phyloP scores from a whole-genome alignment of 1,284 basidiomycete genomes.

The Trametes pubescens region DNA sequence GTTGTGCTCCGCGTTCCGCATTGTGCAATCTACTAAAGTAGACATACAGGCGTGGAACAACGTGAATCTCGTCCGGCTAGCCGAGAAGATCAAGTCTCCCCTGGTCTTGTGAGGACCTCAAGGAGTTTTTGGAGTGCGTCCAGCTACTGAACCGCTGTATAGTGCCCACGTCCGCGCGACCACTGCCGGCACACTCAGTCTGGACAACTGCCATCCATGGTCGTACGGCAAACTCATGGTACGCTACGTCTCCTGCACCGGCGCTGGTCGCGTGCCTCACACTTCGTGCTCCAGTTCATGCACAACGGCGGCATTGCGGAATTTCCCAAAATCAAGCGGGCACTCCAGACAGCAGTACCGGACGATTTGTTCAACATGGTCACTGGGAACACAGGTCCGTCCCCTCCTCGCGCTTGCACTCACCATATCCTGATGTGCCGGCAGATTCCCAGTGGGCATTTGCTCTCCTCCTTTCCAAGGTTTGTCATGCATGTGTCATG shows the following conservation, averaged over 20 bases:
- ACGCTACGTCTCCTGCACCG: conserved; percentile 26
- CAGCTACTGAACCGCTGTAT: conserved; percentile 2
- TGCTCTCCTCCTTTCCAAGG: conserved; percentile 89
- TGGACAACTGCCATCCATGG: conserved; percentile 96
- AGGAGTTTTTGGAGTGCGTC: neutral
- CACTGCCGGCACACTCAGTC: conserved; percentile 84
- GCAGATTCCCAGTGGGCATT: conserved; percentile 96
- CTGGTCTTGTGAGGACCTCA: conserved; percentile 82
- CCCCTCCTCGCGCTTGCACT: neutral
- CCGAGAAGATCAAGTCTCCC: conserved; percentile 95
- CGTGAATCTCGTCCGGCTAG: conserved; percentile 85
- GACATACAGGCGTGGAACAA: conserved; percentile 88
- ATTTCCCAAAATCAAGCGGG: conserved; percentile 83
- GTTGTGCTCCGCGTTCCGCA: conserved; percentile 30
- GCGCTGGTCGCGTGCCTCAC: neutral
- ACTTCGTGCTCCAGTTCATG: conserved; percentile 76
- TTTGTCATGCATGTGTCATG: conserved; percentile 38
- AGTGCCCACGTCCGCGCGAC: conserved; percentile 93
- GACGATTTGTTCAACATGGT: conserved; percentile 89
- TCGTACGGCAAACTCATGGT: conserved; percentile 90
- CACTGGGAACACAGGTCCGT: conserved; percentile 87
- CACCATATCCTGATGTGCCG: neutral
- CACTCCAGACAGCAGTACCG: conserved; percentile 74
- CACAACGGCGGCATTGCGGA: conserved; percentile 92
- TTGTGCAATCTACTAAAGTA: neutral